A percentile compares a stretch with the other conserved stretches of the same genome.
phyloP scores from a whole-genome alignment of 441 rosid species.

The Flueggea neowawraea region DNA sequence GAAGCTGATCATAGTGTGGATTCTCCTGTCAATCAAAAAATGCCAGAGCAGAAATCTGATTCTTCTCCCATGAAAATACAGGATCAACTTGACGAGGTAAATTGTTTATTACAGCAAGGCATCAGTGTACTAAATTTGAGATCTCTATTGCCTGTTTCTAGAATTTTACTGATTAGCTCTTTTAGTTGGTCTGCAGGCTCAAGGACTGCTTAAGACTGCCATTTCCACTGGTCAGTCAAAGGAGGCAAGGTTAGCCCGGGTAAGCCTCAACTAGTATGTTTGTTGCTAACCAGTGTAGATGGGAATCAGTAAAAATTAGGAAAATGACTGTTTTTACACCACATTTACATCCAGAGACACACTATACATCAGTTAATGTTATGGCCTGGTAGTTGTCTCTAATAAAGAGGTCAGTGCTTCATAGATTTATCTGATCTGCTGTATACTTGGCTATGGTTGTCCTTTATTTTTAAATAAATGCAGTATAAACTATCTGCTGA shows the following conservation, averaged over 20 bases:
- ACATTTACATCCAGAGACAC: no score
- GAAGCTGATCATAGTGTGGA: slow-evolving; percentile 39
- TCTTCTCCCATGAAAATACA: slow-evolving; percentile 48
- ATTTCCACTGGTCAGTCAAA: slow-evolving; percentile 90
- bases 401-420: no score
- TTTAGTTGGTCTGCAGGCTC: slow-evolving; percentile 70
- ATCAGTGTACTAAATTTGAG: slow-evolving; percentile 1
- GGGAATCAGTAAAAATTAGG: no score
- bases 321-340: no score
- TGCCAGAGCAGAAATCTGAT: slow-evolving; percentile 38
- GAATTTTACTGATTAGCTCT: slow-evolving; percentile 19
- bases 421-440: no score
- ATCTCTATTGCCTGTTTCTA: neutral
- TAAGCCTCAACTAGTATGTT: slow-evolving; percentile 35
- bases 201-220: slow-evolving; percentile 83
- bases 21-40: slow-evolving; percentile 42
- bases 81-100: slow-evolving; percentile 97
- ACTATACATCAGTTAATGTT: no score
- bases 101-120: slow-evolving; percentile 12
- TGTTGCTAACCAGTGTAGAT: neutral
- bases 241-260: slow-evolving; percentile 98
- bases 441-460: no score
- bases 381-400: no score
- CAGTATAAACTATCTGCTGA: no score
- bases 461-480: no score